These are phyloP conservation scores for Auricularia heimuer DNA, from an alignment of 768 basidiomycete species.

Conservation along the genomic window DNA sequence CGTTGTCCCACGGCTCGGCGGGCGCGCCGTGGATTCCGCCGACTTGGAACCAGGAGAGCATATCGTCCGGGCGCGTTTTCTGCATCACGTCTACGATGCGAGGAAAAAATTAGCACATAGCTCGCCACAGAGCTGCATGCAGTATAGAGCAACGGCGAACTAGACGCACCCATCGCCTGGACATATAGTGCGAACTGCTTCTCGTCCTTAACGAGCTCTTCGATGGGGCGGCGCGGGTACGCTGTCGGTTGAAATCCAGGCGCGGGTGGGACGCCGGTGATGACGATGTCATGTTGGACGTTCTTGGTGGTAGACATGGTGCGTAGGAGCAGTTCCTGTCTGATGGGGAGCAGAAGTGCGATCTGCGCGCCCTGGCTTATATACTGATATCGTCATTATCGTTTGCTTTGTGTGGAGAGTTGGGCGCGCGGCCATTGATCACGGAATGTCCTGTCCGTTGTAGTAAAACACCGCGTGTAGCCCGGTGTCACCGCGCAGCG, in stretches of 20 bases:
- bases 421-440: not conserved
- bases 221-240: conserved; percentile 32
- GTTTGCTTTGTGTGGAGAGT: not conserved
- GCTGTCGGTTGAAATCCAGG: not conserved
- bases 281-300: not conserved
- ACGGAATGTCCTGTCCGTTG: not conserved
- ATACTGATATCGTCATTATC: not conserved
- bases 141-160: not conserved
- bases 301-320: not conserved
- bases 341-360: not conserved
- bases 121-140: not conserved
- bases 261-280: not conserved
- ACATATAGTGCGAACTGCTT: conserved; percentile 42
- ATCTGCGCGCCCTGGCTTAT: not conserved
- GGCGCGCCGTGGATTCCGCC: conserved; percentile 46
- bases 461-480: not conserved
- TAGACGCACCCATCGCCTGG: conserved; percentile 36
- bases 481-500: too few species aligned
- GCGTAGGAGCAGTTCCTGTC: not conserved
- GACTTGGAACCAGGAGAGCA: conserved; percentile 35
- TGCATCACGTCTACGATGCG: conserved; percentile 16
- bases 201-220: conserved; percentile 31
- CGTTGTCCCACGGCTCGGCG: conserved; percentile 33
- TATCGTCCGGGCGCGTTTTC: conserved; percentile 19
- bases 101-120: not conserved